Conservation (phyloP, 129 eudicot species). For the Saposhnikovia divaricata region DNA sequence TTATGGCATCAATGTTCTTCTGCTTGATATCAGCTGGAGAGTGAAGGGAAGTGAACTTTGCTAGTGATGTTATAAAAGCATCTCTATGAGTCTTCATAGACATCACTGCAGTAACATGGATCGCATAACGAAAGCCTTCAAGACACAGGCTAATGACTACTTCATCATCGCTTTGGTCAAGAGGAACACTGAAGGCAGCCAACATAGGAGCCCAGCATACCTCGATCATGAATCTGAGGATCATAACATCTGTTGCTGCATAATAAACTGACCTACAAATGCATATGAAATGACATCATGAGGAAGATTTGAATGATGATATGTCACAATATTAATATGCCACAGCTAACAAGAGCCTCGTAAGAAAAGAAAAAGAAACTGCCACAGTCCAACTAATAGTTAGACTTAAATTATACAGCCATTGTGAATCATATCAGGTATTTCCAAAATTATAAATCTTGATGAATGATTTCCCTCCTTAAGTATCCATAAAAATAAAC, state of each 20-base stretch:
- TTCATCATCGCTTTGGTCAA: slow-evolving; percentile 93
- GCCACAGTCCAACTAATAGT: background rate
- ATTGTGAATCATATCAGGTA: background rate
- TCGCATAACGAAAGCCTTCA: slow-evolving; percentile 84
- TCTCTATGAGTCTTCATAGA: slow-evolving; percentile 99
- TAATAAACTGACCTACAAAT: slow-evolving; percentile 86
- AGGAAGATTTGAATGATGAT: slow-evolving; percentile 5
- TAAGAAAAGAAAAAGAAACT: background rate
- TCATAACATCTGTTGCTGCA: slow-evolving; percentile 90
- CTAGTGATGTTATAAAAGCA: slow-evolving; percentile 93
- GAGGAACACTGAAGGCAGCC: slow-evolving; percentile 99
- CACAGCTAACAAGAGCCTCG: background rate
- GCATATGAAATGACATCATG: slow-evolving; percentile 16
- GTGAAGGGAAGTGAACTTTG: slow-evolving; percentile 90
- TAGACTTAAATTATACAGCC: background rate
- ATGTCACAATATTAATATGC: background rate
- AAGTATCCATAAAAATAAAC: background rate
- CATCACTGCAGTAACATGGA: slow-evolving; percentile 96
- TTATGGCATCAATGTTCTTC: slow-evolving; percentile 93
- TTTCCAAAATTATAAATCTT: background rate
- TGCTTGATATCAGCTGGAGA: slow-evolving; percentile 97
- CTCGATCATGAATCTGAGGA: slow-evolving; percentile 91
- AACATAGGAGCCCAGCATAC: slow-evolving; percentile 99
- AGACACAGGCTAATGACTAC: slow-evolving; percentile 59
- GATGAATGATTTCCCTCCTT: background rate